Evolutionary conservation across 371 early-diverging fungal species (phyloP), one percentile per base, ranked within the genome.

Genomic region (Zancudomyces culisetae): DNA sequence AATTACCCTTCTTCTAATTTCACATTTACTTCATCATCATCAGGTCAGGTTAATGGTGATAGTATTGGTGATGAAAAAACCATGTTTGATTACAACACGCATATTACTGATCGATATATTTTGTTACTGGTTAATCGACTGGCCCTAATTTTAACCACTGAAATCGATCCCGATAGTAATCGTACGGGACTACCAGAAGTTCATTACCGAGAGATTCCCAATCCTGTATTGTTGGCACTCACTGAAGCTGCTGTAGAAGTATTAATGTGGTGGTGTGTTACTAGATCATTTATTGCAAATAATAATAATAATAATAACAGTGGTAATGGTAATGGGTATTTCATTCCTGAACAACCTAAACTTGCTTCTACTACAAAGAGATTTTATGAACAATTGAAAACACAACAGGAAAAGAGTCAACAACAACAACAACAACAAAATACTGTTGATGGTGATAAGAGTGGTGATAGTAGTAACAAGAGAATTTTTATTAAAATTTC

Each of bases 141-240:
- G 8, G 46, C 65, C 8, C 53, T 54, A 3, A 54, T 48, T 0
- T 49, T 61, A 30, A 52, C 52, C 20, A 55, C 60, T 1, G 58
- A 55, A 20, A 39, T 56, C 19, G 55, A 51, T 15, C 29, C 43
- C n/a, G 22, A 23, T 56, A 66, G 78, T 52, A 52, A 75, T 72
- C 52, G 76, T 29, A 53, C 76, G 19, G 58, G 64, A 10, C 58
- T 82, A 50, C 85, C 86, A 0, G 84, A 84, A 57, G 69, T 80
- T 0, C 83, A 82, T 56, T 85, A 80, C 55, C 72, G 84, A 29
- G 86, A 85, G 60, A 79, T 84, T 28, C 71, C 83, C 1, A 84
- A 80, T 46, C 85, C 86, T 13, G 76, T 79, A 13, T 68, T 81
- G 15, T 72, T 75, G 52, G 78, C 73, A 0, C 66, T 84, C 29